These are phyloP conservation scores for Zygosaccharomyces gambellarensis DNA, from an alignment of 805 yeast genomes.

Conservation along the genomic window DNA sequence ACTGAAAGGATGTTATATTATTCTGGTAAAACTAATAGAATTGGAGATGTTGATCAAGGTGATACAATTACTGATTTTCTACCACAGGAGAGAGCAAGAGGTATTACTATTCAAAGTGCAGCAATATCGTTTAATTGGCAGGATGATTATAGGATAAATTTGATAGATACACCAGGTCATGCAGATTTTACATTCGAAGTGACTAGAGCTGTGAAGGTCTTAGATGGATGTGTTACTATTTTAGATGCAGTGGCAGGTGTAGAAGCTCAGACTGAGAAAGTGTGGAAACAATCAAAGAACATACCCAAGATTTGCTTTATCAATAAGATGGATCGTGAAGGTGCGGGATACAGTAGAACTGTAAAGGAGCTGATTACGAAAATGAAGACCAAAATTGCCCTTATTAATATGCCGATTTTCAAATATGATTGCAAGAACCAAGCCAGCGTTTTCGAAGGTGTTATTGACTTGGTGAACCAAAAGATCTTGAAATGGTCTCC, in stretches of 20 bases:
- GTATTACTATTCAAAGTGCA: slow-evolving; percentile 95
- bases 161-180: slow-evolving; percentile 97
- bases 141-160: slow-evolving; percentile 58
- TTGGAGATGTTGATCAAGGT: slow-evolving; percentile 95
- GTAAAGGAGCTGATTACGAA: slow-evolving; percentile 77
- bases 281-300: slow-evolving; percentile 80
- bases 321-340: slow-evolving; percentile 94
- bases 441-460: slow-evolving; percentile 46
- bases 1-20: slow-evolving; percentile 93
- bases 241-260: slow-evolving; percentile 97
- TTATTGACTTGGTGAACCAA: slow-evolving; percentile 52
- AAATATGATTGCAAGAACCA: slow-evolving; percentile 34
- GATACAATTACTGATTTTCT: slow-evolving; percentile 93
- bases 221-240: slow-evolving; percentile 92
- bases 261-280: slow-evolving; percentile 96
- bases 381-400: slow-evolving; percentile 65
- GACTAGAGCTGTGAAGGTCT: slow-evolving; percentile 76
- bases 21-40: slow-evolving; percentile 69
- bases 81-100: slow-evolving; percentile 85
- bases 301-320: slow-evolving; percentile 79
- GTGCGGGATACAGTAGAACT: slow-evolving; percentile 90
- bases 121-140: slow-evolving; percentile 91
- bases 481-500: slow-evolving; percentile 47
- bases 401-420: slow-evolving; percentile 77
- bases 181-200: slow-evolving; percentile 97